These are phyloP conservation scores for Fomitopsis pinicola DNA, from an alignment of 1,284 basidiomycete genomes.

Conservation along the genomic window DNA sequence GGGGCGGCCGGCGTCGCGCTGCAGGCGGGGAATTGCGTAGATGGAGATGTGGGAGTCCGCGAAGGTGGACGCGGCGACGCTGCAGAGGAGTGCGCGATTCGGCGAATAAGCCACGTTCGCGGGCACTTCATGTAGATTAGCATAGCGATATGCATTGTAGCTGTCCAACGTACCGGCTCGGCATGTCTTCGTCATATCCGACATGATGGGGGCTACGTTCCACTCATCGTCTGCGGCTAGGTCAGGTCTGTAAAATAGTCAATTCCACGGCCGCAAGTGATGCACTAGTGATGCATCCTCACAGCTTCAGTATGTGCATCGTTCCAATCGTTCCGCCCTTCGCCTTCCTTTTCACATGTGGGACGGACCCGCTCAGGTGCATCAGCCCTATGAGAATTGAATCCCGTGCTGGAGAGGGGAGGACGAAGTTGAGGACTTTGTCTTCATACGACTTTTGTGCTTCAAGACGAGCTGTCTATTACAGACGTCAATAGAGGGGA, in stretches of 20 bases:
- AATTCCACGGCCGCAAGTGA: background rate
- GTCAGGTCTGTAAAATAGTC: slow-evolving; percentile 40
- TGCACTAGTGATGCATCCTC: slow-evolving; percentile 16
- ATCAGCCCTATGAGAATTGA: slow-evolving; percentile 41
- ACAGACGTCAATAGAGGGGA: background rate
- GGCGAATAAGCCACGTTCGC: slow-evolving; percentile 48
- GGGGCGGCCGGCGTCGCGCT: background rate
- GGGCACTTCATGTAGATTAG: slow-evolving; percentile 35
- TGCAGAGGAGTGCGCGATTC: slow-evolving; percentile 50
- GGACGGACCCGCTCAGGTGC: slow-evolving; percentile 36
- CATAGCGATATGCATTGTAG: background rate
- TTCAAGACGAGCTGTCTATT: background rate
- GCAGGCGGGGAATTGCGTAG: slow-evolving; percentile 43
- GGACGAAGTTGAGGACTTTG: slow-evolving; percentile 38
- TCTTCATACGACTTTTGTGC: slow-evolving; percentile 32
- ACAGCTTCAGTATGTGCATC: slow-evolving; percentile 52
- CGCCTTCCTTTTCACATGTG: slow-evolving; percentile 26
- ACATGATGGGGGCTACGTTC: slow-evolving; percentile 42
- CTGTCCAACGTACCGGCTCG: slow-evolving; percentile 18
- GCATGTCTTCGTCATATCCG: slow-evolving; percentile 37
- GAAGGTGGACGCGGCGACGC: slow-evolving; percentile 38
- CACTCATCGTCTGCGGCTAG: slow-evolving; percentile 49
- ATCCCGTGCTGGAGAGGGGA: slow-evolving; percentile 24
- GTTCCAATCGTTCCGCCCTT: slow-evolving; percentile 47
- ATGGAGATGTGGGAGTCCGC: slow-evolving; percentile 32